Base-by-base conservation (phyloP, 108 stramenopile genomes). In the Parietichytrium sp. region DNA sequence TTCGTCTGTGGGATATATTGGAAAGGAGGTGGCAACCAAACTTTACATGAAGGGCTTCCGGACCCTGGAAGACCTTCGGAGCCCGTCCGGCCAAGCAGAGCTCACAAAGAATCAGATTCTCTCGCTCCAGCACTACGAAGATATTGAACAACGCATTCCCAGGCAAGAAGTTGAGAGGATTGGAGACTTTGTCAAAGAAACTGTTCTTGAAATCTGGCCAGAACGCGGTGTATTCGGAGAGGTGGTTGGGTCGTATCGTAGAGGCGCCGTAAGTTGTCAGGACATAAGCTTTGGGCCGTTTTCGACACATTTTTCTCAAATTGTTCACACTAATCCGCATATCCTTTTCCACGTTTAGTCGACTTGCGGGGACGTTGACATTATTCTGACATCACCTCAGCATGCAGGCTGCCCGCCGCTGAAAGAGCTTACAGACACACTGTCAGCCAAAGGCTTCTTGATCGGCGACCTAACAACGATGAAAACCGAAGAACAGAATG, bases 61-160 rank as follows among this genome's bases (percentile, higher is more conserved):
- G 15, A 45, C 61, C 6, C 13, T 72, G 38, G 61, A 10, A n/a
- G 61, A 72, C 16, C 61, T 72, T 16, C 61, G 61, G 6, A 42
- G 20, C 38, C n/a, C n/a, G n/a, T n/a, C n/a, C n/a, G n/a, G 45
- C 42, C 29, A 36, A 25, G 33, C 18, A 6, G 29, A 45, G 33
- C 61, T 72, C 38, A 72, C 36, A n/a, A 0, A 33, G 6, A 25
- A 45, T 15, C 61, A 72, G 42, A 33, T 6, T 23, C 36, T 72
- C 20, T 33, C 38, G 6, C 61, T 72, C 61, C 20, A 7, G 15
- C 45, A 72, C 61, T 42, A 45, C 16, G 61, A 72, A 8, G 61
- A 72, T 42, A 72, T 72, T 72, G 38, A 72, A 27, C 38, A 72
- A 42, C 61, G 61, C 61, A 72, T 72, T 45, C 61, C 61, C 10